phyloP scores from a whole-genome alignment of 2,329 filamentous ascomycete species.

The Colletotrichum eleusines region DNA sequence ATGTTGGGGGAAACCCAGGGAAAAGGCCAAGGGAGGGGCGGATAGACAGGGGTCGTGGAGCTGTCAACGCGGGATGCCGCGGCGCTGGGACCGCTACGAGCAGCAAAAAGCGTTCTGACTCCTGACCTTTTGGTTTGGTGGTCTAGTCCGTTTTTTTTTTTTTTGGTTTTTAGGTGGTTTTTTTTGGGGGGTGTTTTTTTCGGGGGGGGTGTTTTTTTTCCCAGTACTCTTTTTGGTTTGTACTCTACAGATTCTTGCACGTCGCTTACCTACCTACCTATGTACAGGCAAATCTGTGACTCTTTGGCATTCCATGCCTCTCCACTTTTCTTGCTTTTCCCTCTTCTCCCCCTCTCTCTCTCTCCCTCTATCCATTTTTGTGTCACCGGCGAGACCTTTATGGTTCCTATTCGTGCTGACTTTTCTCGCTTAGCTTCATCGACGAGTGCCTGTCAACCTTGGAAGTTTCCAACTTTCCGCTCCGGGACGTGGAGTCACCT shows the following conservation, averaged over 20 bases:
- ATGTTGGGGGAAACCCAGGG: not conserved
- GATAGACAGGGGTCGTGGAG: constrained; percentile 34
- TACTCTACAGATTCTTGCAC: no score
- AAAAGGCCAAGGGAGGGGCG: constrained; percentile 12
- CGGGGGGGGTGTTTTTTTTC: no score
- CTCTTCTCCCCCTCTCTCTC: not conserved
- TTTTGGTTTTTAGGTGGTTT: no score
- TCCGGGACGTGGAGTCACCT: not conserved
- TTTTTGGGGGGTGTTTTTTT: no score
- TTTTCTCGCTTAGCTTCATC: constrained; percentile 9
- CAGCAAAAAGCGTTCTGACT: constrained; percentile 1
- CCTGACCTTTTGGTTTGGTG: no score
- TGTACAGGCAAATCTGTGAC: no score
- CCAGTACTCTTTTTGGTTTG: no score
- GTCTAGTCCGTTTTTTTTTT: not conserved
- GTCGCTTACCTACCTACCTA: no score
- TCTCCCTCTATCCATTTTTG: not conserved
- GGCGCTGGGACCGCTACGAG: constrained; percentile 20
- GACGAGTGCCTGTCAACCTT: constrained; percentile 3
- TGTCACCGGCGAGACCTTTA: not conserved
- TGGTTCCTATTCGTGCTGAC: constrained; percentile 4
- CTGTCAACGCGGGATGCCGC: constrained; percentile 40
- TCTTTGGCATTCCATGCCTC: constrained; percentile 1
- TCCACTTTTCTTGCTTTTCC: constrained; percentile 23
- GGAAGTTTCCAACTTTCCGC: constrained; percentile 10